Percentiles rank a stretch among this genome's conserved stretches.
Evolutionary conservation across 1,284 basidiomycete genomes (phyloP).

Genomic region (Puccinia horiana): DNA sequence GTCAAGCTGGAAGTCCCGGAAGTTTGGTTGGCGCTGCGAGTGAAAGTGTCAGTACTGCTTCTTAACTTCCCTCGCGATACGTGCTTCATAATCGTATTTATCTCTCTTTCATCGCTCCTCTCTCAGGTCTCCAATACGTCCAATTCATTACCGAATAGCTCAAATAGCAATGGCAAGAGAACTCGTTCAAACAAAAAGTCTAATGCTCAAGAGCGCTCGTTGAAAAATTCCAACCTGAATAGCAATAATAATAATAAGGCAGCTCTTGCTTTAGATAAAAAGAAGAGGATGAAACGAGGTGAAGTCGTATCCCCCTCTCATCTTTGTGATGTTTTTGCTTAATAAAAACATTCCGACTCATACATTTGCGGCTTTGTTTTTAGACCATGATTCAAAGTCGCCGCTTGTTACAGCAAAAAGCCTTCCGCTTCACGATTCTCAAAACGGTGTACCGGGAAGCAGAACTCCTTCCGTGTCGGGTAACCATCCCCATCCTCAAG

Average conservation of each 20-base stretch:
- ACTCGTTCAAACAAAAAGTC: conserved; percentile 14
- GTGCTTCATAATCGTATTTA: background rate
- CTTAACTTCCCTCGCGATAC: background rate
- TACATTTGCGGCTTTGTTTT: background rate
- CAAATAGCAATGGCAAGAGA: conserved; percentile 22
- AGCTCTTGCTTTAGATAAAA: conserved; percentile 15
- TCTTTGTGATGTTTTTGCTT: background rate
- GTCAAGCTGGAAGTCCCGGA: conserved; percentile 47
- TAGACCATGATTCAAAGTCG: conserved; percentile 35
- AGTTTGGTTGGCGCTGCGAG: conserved; percentile 37
- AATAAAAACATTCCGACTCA: background rate
- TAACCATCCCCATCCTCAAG: conserved; percentile 24
- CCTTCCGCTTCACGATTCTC: conserved; percentile 11
- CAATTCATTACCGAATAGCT: conserved; percentile 17
- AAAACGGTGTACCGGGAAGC: conserved; percentile 7
- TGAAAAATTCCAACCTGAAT: conserved; percentile 1
- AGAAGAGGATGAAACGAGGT: conserved; percentile 44
- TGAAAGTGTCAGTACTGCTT: conserved; percentile 32
- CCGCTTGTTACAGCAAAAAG: background rate
- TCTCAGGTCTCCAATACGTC: conserved; percentile 14
- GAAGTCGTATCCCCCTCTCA: background rate
- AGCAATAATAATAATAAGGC: conserved; percentile 4
- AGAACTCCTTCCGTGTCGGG: conserved; percentile 19
- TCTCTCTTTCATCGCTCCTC: background rate
- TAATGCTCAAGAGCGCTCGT: background rate